Base-by-base conservation (phyloP, 257 asterid genomes). In the Cruciata laevipes region DNA sequence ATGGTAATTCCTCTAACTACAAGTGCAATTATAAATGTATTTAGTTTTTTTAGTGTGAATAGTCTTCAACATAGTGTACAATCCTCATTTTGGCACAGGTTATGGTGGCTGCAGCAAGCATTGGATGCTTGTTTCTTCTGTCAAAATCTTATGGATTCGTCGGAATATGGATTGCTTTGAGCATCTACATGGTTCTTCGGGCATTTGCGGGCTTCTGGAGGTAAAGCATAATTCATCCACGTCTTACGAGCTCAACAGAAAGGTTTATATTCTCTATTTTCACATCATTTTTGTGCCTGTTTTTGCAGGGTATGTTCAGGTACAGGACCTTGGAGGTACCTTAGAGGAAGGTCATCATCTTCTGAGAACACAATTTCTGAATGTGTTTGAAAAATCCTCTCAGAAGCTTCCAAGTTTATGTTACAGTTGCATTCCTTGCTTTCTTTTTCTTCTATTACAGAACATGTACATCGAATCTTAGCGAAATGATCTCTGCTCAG, bases 301-400 rank as follows among this genome's bases (percentile, higher is more conserved):
- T 71, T 66, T 71, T 69, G 73, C 90, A 91, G 98, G 79, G 87
- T 92, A 85, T 96, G 93, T 65, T 87, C 93, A 6, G 96, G 93
- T 55, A 86, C 93, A 40, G 98, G 98, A 47, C 97, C 98, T 0
- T 92, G 98, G 98, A 62, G 73, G 14, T 92, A 89, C 74, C 94
- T 92, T 8, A 81, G 75, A 68, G 75, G 61, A 57, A 51, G 37
- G 61, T 20, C 55, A 16, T 66, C 69, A 16, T 66, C 69, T 67
- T 73, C 67, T 14, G 56, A 32, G 52, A 70, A 74, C 66, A 49
- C 57, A 44, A 60, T 25, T 40, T 65, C n/a, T 52, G 61, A 32
- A 69, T 59, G 30, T 37, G 37, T 21, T 51, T 47, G 49, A 21
- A 7, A 53, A 20, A 49, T 61, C 69, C 44, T 35, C 30, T 5